Percentiles rank a stretch among this genome's conserved stretches.
Evolutionary conservation across 2,329 filamentous ascomycete genomes (phyloP).

Genomic region (Tolypocladium guangdongense): DNA sequence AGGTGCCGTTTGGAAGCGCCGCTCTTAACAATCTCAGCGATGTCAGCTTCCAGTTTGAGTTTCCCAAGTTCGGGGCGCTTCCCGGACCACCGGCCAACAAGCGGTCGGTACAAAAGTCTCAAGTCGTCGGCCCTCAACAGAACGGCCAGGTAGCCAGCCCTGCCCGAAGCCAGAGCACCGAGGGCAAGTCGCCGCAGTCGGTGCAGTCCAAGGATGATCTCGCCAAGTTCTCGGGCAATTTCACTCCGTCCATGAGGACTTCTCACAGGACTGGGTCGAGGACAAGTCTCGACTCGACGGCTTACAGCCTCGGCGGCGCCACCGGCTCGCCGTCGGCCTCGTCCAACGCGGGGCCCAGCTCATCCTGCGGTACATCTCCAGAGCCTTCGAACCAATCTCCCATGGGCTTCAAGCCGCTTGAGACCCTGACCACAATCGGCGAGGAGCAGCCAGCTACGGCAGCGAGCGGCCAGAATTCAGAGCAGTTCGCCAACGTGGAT

Average conservation of each 20-base stretch:
- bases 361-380: constrained; percentile 66
- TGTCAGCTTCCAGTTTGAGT: constrained; percentile 89
- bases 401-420: constrained; percentile 49
- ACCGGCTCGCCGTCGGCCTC: constrained; percentile 56
- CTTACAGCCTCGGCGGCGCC: constrained; percentile 36
- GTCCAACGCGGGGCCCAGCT: constrained; percentile 46
- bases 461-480: constrained; percentile 21
- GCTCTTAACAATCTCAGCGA: constrained; percentile 53
- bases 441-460: constrained; percentile 44
- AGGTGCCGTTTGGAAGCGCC: constrained; percentile 28
- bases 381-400: constrained; percentile 67
- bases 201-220: constrained; percentile 34
- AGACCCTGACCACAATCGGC: constrained; percentile 53
- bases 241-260: constrained; percentile 43
- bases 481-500: constrained; percentile 21
- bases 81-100: constrained; percentile 31
- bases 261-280: constrained; percentile 36
- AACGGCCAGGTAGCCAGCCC: constrained; percentile 13
- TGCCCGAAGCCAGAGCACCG: constrained; percentile 17
- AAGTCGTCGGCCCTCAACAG: constrained; percentile 20
- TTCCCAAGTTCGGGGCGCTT: constrained; percentile 81
- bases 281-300: constrained; percentile 38
- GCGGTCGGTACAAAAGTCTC: constrained; percentile 15
- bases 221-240: constrained; percentile 45
- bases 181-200: constrained; percentile 11